Conservation (phyloP, 2,329 filamentous ascomycete species). For the Uncinocarpus reesii region DNA sequence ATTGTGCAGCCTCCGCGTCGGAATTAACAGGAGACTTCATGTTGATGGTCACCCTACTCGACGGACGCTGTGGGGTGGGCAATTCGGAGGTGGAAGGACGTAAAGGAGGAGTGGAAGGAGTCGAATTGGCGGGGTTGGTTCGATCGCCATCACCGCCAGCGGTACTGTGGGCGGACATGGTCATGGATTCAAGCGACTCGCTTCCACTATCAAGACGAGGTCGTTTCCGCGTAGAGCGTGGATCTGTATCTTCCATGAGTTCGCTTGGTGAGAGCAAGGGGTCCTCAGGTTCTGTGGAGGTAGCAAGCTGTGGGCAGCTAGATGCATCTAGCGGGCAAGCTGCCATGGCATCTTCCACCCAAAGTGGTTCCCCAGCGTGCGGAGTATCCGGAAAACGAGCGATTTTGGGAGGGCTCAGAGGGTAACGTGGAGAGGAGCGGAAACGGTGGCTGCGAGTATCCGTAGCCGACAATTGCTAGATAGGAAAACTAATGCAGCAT, state of each 20-base stretch:
- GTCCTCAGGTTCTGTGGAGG: constrained; percentile 22
- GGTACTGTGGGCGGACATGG: constrained; percentile 27
- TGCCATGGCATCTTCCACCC: constrained; percentile 36
- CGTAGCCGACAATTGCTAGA: not conserved
- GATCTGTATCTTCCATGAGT: constrained; percentile 34
- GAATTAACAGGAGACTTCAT: constrained; percentile 30
- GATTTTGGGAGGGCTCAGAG: not conserved
- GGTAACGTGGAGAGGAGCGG: not conserved
- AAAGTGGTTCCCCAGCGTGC: not conserved
- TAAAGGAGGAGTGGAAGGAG: constrained; percentile 13
- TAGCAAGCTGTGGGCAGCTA: constrained; percentile 24
- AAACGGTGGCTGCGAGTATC: not conserved
- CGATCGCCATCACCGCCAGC: constrained; percentile 11
- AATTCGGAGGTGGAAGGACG: constrained; percentile 20
- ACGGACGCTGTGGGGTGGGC: constrained; percentile 26
- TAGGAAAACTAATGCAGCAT: constrained; percentile 1
- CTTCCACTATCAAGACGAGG: constrained; percentile 40
- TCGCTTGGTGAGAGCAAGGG: constrained; percentile 22
- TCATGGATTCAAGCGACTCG: constrained; percentile 27
- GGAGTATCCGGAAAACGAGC: constrained; percentile 3
- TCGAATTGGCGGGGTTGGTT: not conserved
- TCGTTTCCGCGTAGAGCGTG: constrained; percentile 37
- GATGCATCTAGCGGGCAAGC: constrained; percentile 38
- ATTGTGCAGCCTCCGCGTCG: constrained; percentile 15
- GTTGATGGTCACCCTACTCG: constrained; percentile 41